These are phyloP conservation scores for Aureobasidium leucospermi DNA, from an alignment of 2,329 filamentous ascomycete genomes.

Conservation along the genomic window DNA sequence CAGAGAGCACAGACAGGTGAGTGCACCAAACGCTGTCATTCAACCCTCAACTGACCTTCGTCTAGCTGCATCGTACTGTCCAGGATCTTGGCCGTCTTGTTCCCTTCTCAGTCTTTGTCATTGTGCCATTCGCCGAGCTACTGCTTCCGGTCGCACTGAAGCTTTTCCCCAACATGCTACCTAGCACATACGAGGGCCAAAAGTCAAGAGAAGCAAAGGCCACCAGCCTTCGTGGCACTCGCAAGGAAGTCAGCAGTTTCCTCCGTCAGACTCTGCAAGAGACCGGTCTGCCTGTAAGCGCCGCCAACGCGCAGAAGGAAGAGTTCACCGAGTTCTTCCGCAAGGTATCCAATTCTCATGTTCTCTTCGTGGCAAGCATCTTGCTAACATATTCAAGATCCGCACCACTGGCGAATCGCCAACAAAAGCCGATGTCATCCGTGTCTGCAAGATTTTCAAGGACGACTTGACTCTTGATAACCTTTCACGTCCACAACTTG, in stretches of 20 bases:
- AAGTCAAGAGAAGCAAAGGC: slow-evolving; percentile 87
- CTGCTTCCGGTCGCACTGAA: slow-evolving; percentile 85
- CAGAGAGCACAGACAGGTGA: slow-evolving; percentile 73
- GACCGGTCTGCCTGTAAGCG: slow-evolving; percentile 82
- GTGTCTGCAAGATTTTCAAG: slow-evolving; percentile 98
- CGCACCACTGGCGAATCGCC: slow-evolving; percentile 84
- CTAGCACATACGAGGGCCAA: slow-evolving; percentile 92
- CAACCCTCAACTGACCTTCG: not conserved
- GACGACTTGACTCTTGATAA: slow-evolving; percentile 97
- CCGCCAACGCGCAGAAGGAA: slow-evolving; percentile 77
- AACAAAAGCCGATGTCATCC: slow-evolving; percentile 86
- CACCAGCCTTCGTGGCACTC: slow-evolving; percentile 68
- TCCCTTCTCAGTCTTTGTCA: slow-evolving; percentile 93
- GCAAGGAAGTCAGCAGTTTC: slow-evolving; percentile 90
- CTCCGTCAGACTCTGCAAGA: slow-evolving; percentile 82
- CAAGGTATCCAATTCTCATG: slow-evolving; percentile 53
- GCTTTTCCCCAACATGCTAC: slow-evolving; percentile 93
- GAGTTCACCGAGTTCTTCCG: slow-evolving; percentile 97
- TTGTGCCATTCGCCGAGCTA: slow-evolving; percentile 92
- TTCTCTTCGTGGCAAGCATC: not conserved
- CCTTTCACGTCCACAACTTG: slow-evolving; percentile 85
- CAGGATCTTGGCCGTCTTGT: slow-evolving; percentile 88
- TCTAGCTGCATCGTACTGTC: slow-evolving; percentile 73
- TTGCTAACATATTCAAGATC: slow-evolving; percentile 25
- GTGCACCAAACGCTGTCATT: slow-evolving; percentile 15